Evolutionary conservation across 441 rosid genomes (phyloP), one percentile per base, ranked within the genome.

Genomic region (Arabidopsis hybrid): DNA sequence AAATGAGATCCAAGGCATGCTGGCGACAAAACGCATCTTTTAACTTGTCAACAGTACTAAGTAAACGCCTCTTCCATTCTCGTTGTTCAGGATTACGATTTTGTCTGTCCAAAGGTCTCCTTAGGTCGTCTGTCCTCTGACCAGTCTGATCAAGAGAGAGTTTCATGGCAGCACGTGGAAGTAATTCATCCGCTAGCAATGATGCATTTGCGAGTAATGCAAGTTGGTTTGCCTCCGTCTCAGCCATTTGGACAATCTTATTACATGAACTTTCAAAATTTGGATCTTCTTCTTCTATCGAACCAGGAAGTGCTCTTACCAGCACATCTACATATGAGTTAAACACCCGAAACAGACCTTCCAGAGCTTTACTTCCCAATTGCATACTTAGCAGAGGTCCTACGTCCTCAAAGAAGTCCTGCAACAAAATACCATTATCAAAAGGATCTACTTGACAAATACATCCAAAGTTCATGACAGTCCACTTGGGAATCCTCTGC

Each of bases 381-480:
- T 96, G 97, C 99, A 96, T 96, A 69, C 98, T 91, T 74, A 94
- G 81, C 50, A 96, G 89, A 14, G 98, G 98, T 57, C 97, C 98
- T 29, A 92, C 98, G 57, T 96, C 99, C 88, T 96, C 98, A 78
- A 92, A 92, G 85, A 96, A 96, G 65, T 96, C 98, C 99, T 96
- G 78, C 58, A 79, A 70, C 60, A 60, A 70, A 62, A 63, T 53
- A 65, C 42, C 6, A 43, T 29, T 52, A 11, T 39, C 16, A 60
- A 36, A 45, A 13, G 38, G 34, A 65, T 66, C 17, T 58, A 59
- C 46, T 62, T 14, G 51, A 49, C 14, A 65, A 36, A 69, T 62
- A 58, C 62, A 55, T 67, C 43, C 16, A 45, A 57, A 39, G 14
- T 2, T 50, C 42, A 60, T 45, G 16, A 45, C 3, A 62, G 26